Conservation (phyloP, 768 basidiomycete species). For the Tremella yokohamensis region DNA sequence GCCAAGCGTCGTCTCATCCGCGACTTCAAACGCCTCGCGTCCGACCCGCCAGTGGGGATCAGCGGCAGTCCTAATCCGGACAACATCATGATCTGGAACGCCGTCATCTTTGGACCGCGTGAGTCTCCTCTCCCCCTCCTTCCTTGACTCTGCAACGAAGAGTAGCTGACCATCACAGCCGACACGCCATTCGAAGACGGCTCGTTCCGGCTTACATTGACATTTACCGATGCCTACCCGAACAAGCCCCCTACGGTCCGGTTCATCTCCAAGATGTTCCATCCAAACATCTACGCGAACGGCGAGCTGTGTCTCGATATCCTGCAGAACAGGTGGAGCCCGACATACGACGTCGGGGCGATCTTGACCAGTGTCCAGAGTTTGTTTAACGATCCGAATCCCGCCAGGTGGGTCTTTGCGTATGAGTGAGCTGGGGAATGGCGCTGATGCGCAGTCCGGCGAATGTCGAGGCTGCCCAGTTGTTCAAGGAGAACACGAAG, state of each 20-base stretch:
- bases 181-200: slow-evolving; percentile 99
- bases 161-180: slow-evolving; percentile 56
- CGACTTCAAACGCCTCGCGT: slow-evolving; percentile 92
- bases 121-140: slow-evolving; percentile 41
- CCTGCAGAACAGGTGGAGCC: slow-evolving; percentile 96
- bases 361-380: slow-evolving; percentile 96
- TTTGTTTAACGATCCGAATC: slow-evolving; percentile 94
- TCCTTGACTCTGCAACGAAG: not conserved
- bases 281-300: slow-evolving; percentile 97
- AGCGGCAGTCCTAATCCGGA: slow-evolving; percentile 95
- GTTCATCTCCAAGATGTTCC: slow-evolving; percentile 95
- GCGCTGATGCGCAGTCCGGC: slow-evolving; percentile 64
- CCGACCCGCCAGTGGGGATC: slow-evolving; percentile 92
- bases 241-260: slow-evolving; percentile 98
- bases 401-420: slow-evolving; percentile 60
- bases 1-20: slow-evolving; percentile 93
- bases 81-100: slow-evolving; percentile 99
- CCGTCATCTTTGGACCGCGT: slow-evolving; percentile 99
- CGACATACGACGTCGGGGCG: slow-evolving; percentile 97
- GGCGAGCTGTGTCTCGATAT: slow-evolving; percentile 98
- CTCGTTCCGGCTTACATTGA: slow-evolving; percentile 91
- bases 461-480: slow-evolving; percentile 94
- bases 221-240: slow-evolving; percentile 96
- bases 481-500: slow-evolving; percentile 97
- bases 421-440: not conserved